Base-by-base conservation (phyloP, 345 rosid genomes). In the Lumnitzera racemosa region DNA sequence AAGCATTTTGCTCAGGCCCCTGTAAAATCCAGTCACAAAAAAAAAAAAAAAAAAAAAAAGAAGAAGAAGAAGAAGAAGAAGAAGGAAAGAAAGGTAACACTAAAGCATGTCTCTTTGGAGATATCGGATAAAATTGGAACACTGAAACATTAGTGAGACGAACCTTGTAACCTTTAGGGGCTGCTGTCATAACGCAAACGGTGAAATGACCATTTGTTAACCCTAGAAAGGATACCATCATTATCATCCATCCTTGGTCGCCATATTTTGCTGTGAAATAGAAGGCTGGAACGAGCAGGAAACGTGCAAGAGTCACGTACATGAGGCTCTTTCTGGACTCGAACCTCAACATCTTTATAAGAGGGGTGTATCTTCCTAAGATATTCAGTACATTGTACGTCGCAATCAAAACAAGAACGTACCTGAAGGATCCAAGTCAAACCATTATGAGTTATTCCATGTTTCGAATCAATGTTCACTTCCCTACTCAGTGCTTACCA, bases 1-100 rank as follows among this genome's bases (percentile, higher is more conserved):
- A 51, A 0, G 97, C 99, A 67, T 94, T 94, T 62, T 86, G 89
- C 78, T 90, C 96, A 11, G 97, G 97, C 10, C 95, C 97, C 97
- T 86, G 53, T 70, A 76, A 61, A 70, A 67, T 20, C 53, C 57
- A 8, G 31, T 20, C 20, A 0, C 0, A 20, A 20, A 20, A 20
- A 20, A 27, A 27, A 27, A 27, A 27, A 27, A 0, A 27, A 27
- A 27, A 2, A 27, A 27, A 27, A 0, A 27, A 53, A 17, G 53
- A 20, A 2, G n/a, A 2, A 49, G n/a, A n/a, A n/a, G n/a, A n/a
- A n/a, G n/a, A n/a, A n/a, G n/a, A n/a, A n/a, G n/a, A 20, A 20
- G 1, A 20, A 20, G 20, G 20, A 20, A 20, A 20, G 20, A 0
- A 20, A 20, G 20, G 20, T 20, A 20, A 20, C 20, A 20, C 20